phyloP scores from a whole-genome alignment of 768 basidiomycete genomes.

The Suillus alpinus region DNA sequence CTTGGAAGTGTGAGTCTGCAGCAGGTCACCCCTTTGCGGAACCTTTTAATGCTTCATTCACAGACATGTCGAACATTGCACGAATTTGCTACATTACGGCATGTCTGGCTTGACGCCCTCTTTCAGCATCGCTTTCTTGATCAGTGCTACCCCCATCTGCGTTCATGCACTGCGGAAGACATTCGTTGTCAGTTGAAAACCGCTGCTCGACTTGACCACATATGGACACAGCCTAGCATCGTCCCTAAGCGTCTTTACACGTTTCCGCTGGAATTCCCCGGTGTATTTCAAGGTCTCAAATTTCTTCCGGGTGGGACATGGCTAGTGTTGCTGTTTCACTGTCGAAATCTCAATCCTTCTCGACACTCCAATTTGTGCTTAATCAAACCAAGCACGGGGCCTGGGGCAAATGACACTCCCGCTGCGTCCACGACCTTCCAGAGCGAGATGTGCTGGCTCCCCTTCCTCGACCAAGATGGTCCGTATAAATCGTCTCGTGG shows the following conservation, averaged over 20 bases:
- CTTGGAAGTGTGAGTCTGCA: conserved; percentile 25
- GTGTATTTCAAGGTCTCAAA: conserved; percentile 28
- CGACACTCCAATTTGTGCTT: conserved; percentile 30
- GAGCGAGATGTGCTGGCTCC: conserved; percentile 28
- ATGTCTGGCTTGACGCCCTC: conserved; percentile 27
- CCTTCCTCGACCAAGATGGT: conserved; percentile 16
- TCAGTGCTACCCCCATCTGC: conserved; percentile 25
- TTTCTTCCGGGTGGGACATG: conserved; percentile 29
- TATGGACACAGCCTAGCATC: neutral
- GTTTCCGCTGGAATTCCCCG: conserved; percentile 29
- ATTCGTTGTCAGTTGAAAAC: conserved; percentile 24
- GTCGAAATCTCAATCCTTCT: conserved; percentile 25
- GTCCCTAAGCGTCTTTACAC: conserved; percentile 11
- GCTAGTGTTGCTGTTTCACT: conserved; percentile 31
- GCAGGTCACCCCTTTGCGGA: neutral
- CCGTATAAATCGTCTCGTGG: conserved; percentile 31
- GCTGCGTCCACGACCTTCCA: conserved; percentile 23
- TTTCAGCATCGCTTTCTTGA: conserved; percentile 21
- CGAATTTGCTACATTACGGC: conserved; percentile 20
- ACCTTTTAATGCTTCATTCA: neutral
- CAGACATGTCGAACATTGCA: conserved; percentile 26
- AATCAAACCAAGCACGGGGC: conserved; percentile 17
- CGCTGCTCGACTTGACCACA: conserved; percentile 9
- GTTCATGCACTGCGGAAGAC: conserved; percentile 11
- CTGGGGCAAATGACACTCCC: neutral